A percentile compares a stretch with the other conserved stretches of the same genome.
These are phyloP conservation scores for Penicillium paradoxum DNA, from an alignment of 495 filamentous ascomycete species.

Conservation along the genomic window DNA sequence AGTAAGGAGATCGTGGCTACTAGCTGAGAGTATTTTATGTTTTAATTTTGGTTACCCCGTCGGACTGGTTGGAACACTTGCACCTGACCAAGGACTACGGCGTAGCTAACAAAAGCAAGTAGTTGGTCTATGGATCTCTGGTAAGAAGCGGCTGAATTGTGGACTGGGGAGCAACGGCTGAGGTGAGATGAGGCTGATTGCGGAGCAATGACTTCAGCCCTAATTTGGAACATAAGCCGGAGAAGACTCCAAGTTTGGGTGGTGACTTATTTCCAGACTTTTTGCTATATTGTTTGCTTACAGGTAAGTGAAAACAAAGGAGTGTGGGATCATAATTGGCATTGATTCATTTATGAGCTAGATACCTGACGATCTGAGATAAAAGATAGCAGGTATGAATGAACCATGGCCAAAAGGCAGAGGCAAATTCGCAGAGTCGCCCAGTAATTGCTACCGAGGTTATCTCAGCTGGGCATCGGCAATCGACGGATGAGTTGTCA, in stretches of 20 bases:
- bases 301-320: not conserved
- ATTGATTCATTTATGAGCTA: constrained; percentile 14
- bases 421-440: constrained; percentile 15
- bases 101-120: not conserved
- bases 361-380: constrained; percentile 13
- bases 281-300: not conserved
- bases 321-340: constrained; percentile 6
- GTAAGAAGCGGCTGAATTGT: not conserved
- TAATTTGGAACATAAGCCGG: not conserved
- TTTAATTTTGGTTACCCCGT: constrained; percentile 5
- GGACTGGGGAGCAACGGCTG: too few relatives aligned
- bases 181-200: not conserved
- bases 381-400: constrained; percentile 17
- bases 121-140: not conserved
- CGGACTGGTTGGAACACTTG: not conserved
- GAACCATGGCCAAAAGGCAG: constrained; percentile 14
- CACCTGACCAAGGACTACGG: too few relatives aligned
- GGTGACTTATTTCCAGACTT: not conserved
- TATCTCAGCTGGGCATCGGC: constrained; percentile 7
- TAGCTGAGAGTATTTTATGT: constrained; percentile 24
- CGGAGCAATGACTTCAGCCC: not conserved
- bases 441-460: constrained; percentile 11
- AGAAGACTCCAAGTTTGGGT: not conserved
- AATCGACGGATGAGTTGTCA: constrained; percentile 10
- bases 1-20: constrained; percentile 32